Base-by-base conservation (phyloP, 768 basidiomycete species). In the Phaeolepiota aurea region DNA sequence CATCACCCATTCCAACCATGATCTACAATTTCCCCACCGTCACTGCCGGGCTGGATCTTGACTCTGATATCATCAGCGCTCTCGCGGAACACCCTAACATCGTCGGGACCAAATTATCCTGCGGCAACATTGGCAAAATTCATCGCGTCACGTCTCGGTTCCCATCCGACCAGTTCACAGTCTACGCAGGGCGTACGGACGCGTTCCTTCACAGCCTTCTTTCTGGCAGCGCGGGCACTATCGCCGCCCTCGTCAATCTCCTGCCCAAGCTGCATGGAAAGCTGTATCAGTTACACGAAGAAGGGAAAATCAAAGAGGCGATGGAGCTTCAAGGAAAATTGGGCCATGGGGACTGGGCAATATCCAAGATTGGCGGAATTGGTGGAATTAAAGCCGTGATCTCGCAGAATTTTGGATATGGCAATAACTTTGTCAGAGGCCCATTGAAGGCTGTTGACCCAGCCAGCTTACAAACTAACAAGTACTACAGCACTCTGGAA, bases 21-120 rank as follows among this genome's bases (percentile, higher is more conserved):
- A 74, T 91, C 37, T 91, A 91, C 68, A 91, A 91, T 62, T 90
- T 89, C 63, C 85, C 88, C 32, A 69, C 66, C 35, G 86, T 85
- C 40, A 83, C 82, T 11, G 80, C 87, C 1, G 87, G 89, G 11
- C 74, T 85, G 45, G 85, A 93, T 54, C 76, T 93, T 28, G 83
- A 88, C 56, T 88, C 87, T 0, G 87, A 91, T 56, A 71, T 72
- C 38, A 72, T 93, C 51, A 68, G 68, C 37, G 64, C 69, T 13
- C 71, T 92, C 22, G 79, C 83, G 3, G 58, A 72, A 33, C 87
- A 89, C 55, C 84, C 84, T 4, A 90, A 91, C 61, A 87, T 88
- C 48, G 82, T 90, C 44, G 89, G 89, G 44, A 79, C 75, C 38
- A 91, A 86, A 61, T 69, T 92, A 16, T 90, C 89, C 21, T 90